Evolutionary conservation across 768 basidiomycete genomes (phyloP).

Genomic region (Trametes punicea): DNA sequence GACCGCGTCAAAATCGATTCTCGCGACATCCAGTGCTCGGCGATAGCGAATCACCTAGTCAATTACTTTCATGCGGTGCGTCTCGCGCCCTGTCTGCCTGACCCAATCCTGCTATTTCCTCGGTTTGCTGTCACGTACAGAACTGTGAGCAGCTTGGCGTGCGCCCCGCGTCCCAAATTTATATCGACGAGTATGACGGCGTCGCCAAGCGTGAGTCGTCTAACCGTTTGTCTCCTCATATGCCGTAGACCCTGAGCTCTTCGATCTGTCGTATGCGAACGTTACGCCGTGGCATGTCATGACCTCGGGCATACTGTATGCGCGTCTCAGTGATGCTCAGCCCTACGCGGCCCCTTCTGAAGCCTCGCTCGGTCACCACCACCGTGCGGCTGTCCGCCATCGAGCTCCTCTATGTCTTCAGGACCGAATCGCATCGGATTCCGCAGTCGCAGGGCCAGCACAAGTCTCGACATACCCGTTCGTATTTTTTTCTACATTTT

Average conservation of each 20-base stretch:
- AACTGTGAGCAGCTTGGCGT: slow-evolving; percentile 59
- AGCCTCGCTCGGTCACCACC: slow-evolving; percentile 24
- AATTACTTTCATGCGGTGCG: slow-evolving; percentile 50
- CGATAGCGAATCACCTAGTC: slow-evolving; percentile 46
- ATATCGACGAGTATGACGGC: slow-evolving; percentile 44
- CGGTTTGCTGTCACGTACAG: slow-evolving; percentile 34
- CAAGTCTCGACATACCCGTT: background rate
- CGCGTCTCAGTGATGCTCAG: slow-evolving; percentile 37
- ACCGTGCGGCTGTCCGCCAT: slow-evolving; percentile 34
- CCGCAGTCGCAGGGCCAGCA: background rate
- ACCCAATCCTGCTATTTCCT: background rate
- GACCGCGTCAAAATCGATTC: slow-evolving; percentile 42
- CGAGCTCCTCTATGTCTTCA: slow-evolving; percentile 43
- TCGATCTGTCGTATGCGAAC: background rate
- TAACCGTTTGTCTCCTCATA: slow-evolving; percentile 7
- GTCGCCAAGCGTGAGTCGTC: slow-evolving; percentile 38
- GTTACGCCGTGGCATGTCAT: background rate
- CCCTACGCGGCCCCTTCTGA: slow-evolving; percentile 35
- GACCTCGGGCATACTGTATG: background rate
- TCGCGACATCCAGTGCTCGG: slow-evolving; percentile 45
- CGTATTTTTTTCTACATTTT: background rate
- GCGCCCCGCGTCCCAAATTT: slow-evolving; percentile 51
- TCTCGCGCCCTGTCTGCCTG: background rate
- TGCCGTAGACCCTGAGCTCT: slow-evolving; percentile 1
- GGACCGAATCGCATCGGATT: background rate